These are phyloP conservation scores for Adiantum capillusveneris DNA, from an alignment of 75 land plant species.

Conservation along the genomic window DNA sequence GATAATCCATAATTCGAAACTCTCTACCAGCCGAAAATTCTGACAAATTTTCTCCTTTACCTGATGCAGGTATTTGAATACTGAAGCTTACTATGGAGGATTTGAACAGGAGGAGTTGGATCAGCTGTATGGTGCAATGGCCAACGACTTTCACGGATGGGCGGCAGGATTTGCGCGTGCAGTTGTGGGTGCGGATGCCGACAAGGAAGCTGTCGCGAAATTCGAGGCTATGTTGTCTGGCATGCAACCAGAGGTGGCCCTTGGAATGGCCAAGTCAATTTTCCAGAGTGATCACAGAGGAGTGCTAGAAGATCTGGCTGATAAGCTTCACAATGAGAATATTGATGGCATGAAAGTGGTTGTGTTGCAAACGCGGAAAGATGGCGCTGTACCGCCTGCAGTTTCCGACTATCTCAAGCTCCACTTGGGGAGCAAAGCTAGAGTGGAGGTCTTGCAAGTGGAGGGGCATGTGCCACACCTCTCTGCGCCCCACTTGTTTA, in stretches of 20 bases:
- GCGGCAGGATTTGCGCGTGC: slow-evolving; percentile 65
- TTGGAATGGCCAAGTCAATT: slow-evolving; percentile 39
- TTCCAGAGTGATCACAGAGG: slow-evolving; percentile 54
- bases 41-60: too few species aligned
- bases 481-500: slow-evolving; percentile 41
- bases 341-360: slow-evolving; percentile 51
- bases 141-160: slow-evolving; percentile 61
- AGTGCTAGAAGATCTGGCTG: slow-evolving; percentile 11
- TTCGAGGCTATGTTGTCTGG: slow-evolving; percentile 46
- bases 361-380: slow-evolving; percentile 49
- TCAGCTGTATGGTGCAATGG: slow-evolving; percentile 50
- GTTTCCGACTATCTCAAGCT: slow-evolving; percentile 47
- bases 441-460: slow-evolving; percentile 34
- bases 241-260: slow-evolving; percentile 71
- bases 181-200: slow-evolving; percentile 47
- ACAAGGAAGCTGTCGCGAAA: too few species aligned
- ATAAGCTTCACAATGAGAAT: too few species aligned
- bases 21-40: too few species aligned
- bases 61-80: slow-evolving; percentile 57
- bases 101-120: slow-evolving; percentile 61
- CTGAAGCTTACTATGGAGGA: slow-evolving; percentile 58
- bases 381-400: slow-evolving; percentile 49
- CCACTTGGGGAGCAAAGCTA: slow-evolving; percentile 34
- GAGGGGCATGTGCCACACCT: slow-evolving; percentile 81
- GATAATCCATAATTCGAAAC: too few species aligned